Evolutionary conservation across 768 basidiomycete genomes (phyloP), one percentile per base, ranked within the genome.

Genomic region (Xerocomellus dryophilus): DNA sequence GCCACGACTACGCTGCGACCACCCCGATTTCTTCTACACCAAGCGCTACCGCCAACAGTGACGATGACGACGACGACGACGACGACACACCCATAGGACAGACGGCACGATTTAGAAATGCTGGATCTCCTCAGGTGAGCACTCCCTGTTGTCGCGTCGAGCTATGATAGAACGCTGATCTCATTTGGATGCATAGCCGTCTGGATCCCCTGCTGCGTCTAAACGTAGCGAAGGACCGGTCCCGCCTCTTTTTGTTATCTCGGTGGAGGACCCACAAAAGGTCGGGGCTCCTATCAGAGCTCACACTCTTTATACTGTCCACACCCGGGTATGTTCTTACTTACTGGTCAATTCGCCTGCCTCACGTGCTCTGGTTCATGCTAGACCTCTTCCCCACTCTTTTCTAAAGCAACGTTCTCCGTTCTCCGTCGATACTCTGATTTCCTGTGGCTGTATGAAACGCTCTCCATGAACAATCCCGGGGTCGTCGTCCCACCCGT

Each of bases 351-450:
- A 15, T 52, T 17, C 12, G 4, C 11, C 17, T n/a, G 15, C 11
- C 15, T 49, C 39, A 51, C 49, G 2, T 44, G 29, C 9, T n/a
- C 17, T 38, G 8, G 34, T 50, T 29, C 27, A 41, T 36, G 11
- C 11, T 60, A 92, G 88, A 97, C 94, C 0, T 91, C 87, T 7
- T 95, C 93, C 4, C 86, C 90, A 0, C 73, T 86, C 23, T 98
- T 81, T 73, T 82, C 85, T 59, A 92, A 90, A 75, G 81, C 85
- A 1, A 75, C 84, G 1, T 96, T 97, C 69, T 95, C 94, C 3
- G 97, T 98, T 47, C 83, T 99, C 2, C 82, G 97, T n/a, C 86
- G 97, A 31, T 99, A 97, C 71, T 93, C 92, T 7, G 96, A 99
- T 71, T 99, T 98, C 64, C 80, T 98, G 18, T 98, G 97, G 97